Percentiles rank a stretch among this genome's conserved stretches.
Conservation (phyloP, 202 grass and related monocot species). For the Schoenoplectus tabernaemontani region DNA sequence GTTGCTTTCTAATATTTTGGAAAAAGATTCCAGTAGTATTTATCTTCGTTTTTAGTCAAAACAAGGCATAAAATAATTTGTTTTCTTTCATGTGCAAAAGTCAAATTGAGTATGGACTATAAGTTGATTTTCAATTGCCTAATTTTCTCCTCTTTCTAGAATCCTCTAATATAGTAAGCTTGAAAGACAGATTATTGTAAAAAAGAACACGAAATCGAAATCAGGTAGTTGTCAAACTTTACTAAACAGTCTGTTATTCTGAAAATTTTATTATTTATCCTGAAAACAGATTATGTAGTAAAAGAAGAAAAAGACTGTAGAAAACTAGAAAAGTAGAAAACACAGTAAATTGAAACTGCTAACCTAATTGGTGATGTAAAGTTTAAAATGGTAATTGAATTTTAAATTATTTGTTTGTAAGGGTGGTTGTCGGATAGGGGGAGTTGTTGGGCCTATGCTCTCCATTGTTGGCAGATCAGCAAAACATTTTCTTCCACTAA, state of each 20-base stretch:
- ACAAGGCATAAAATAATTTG: not conserved
- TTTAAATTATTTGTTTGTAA: conserved; percentile 5
- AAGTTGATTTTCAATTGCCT: not conserved
- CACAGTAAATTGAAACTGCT: not conserved
- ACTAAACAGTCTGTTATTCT: not conserved
- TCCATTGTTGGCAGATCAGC: conserved; percentile 4
- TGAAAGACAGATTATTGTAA: not conserved
- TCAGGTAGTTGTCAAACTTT: not conserved
- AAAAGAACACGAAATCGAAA: not conserved
- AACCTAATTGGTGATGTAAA: not conserved
- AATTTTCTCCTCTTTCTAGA: not conserved
- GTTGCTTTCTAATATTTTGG: not conserved
- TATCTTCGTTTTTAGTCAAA: not conserved
- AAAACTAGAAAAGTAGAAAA: not conserved
- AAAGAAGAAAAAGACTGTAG: not conserved
- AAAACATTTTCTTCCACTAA: not conserved
- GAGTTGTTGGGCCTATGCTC: not conserved
- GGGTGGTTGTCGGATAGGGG: not conserved
- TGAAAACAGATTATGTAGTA: not conserved
- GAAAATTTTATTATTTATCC: not conserved
- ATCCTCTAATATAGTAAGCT: not conserved
- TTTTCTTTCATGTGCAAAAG: not conserved
- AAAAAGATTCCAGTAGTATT: not conserved
- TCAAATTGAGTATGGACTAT: not conserved
- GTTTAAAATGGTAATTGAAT: not conserved